Conservation (phyloP, 768 basidiomycete species). For the Chalciporus chontae region DNA sequence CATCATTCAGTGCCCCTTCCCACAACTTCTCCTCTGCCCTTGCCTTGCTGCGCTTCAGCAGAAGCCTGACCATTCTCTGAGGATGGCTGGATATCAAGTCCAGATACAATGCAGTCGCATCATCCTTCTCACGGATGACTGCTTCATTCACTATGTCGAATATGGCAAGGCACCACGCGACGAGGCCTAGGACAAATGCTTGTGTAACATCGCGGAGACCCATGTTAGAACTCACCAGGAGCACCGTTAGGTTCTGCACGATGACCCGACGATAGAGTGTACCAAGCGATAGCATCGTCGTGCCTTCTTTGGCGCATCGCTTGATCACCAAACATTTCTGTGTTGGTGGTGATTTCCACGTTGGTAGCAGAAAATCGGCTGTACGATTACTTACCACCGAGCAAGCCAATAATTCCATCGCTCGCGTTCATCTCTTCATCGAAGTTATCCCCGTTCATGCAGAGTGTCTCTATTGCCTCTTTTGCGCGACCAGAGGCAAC, state of each 20-base stretch:
- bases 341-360: not conserved
- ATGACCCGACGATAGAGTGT: not conserved
- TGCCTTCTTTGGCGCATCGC: not conserved
- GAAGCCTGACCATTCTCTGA: not conserved
- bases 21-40: not conserved
- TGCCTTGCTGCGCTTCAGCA: conserved; percentile 4
- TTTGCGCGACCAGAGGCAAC: not conserved
- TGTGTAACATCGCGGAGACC: not conserved
- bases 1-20: conserved; percentile 4
- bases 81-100: not conserved
- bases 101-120: conserved; percentile 1
- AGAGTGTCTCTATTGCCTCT: conserved; percentile 1
- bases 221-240: not conserved
- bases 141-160: not conserved
- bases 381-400: conserved; percentile 1
- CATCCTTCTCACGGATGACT: not conserved
- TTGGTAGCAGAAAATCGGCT: not conserved
- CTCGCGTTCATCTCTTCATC: not conserved
- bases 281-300: not conserved
- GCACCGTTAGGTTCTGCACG: not conserved
- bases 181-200: not conserved
- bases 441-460: not conserved
- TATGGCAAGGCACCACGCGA: not conserved
- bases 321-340: not conserved
- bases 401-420: not conserved